These are phyloP conservation scores for Pichia ethanolica DNA, from an alignment of 805 yeast species.

Conservation along the genomic window DNA sequence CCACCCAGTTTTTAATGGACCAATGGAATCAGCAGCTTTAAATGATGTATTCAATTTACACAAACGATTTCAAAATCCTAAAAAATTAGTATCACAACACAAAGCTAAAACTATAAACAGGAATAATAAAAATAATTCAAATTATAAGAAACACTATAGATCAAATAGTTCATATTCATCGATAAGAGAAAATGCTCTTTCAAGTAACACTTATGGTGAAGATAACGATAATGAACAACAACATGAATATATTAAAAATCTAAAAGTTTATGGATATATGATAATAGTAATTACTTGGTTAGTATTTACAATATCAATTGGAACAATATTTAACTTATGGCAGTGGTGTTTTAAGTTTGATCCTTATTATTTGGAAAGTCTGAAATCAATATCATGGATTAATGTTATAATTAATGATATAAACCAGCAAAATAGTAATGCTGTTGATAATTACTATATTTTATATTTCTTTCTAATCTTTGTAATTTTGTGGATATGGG, in stretches of 20 bases:
- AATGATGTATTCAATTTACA: too few species aligned
- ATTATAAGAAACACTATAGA: too few species aligned
- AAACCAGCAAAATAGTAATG: slow-evolving; percentile 1
- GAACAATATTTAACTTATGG: slow-evolving; percentile 26
- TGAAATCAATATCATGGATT: slow-evolving; percentile 4
- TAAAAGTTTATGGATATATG: slow-evolving; percentile 22
- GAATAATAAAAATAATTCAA: too few species aligned
- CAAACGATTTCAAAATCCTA: too few species aligned
- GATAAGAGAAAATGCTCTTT: background rate
- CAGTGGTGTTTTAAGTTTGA: slow-evolving; percentile 20
- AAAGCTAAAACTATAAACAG: too few species aligned
- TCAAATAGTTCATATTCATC: background rate
- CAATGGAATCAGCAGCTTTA: too few species aligned
- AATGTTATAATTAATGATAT: slow-evolving; percentile 4
- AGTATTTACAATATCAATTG: slow-evolving; percentile 22
- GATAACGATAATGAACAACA: background rate
- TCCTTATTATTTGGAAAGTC: background rate
- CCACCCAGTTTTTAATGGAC: too few species aligned
- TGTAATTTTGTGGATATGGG: slow-evolving; percentile 55
- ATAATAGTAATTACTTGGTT: slow-evolving; percentile 22
- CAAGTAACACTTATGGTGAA: background rate
- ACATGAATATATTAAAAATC: slow-evolving; percentile 8
- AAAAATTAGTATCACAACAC: too few species aligned
- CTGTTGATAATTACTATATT: slow-evolving; percentile 25
- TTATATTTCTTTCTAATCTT: slow-evolving; percentile 26